phyloP scores from a whole-genome alignment of 2,329 filamentous ascomycete species.

The Clarireedia hainanense region DNA sequence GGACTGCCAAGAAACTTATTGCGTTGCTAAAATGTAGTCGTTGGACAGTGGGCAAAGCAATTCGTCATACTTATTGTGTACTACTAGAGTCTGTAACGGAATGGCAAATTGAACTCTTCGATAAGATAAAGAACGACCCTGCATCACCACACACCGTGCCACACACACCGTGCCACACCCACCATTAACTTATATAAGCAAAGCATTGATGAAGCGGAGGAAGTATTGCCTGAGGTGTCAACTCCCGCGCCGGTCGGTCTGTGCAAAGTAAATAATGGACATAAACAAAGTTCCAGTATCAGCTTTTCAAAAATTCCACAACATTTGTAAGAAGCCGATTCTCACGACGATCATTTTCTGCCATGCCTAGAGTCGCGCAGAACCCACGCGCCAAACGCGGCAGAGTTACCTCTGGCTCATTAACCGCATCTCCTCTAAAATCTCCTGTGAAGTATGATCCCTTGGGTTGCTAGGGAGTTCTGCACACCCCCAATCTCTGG shows the following conservation, averaged over 20 bases:
- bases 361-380: slow-evolving; percentile 50
- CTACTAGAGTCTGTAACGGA: background rate
- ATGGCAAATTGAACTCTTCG: background rate
- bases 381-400: slow-evolving; percentile 34
- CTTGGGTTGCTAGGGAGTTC: slow-evolving; percentile 5
- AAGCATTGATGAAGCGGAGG: background rate
- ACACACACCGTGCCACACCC: no score
- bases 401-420: slow-evolving; percentile 32
- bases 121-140: background rate
- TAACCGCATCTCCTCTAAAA: slow-evolving; percentile 27
- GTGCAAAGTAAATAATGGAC: slow-evolving; percentile 6
- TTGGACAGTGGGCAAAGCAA: background rate
- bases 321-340: background rate
- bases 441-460: slow-evolving; percentile 29
- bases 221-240: background rate
- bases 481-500: background rate
- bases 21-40: background rate
- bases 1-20: background rate
- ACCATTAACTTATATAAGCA: background rate
- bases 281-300: slow-evolving; percentile 4
- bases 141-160: no score
- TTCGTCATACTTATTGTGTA: background rate
- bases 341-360: background rate
- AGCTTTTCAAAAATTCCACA: background rate
- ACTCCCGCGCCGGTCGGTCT: background rate